phyloP scores from a whole-genome alignment of 768 basidiomycete genomes.

The Tricholoma bakamatsutake region DNA sequence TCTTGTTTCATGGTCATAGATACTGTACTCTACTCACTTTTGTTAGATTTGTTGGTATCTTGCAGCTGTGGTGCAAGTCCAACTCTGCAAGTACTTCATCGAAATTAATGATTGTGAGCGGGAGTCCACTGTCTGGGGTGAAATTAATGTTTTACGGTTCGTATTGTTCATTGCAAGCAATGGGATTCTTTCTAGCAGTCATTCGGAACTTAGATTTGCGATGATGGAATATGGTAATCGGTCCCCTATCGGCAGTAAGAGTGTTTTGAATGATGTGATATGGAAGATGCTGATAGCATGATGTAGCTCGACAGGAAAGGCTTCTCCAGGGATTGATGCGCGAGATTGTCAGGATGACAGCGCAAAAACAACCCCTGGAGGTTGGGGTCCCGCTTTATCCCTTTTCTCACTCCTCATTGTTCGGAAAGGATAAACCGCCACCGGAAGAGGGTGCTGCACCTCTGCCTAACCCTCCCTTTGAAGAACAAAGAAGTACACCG shows the following conservation, averaged over 20 bases:
- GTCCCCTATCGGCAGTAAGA: constrained; percentile 79
- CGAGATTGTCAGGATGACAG: constrained; percentile 79
- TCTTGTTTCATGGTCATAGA: constrained; percentile 4
- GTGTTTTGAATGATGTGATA: constrained; percentile 8
- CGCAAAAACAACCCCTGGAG: constrained; percentile 72
- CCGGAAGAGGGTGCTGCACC: constrained; percentile 31
- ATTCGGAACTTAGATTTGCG: constrained; percentile 49
- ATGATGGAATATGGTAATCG: constrained; percentile 78
- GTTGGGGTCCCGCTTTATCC: constrained; percentile 78
- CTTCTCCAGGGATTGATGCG: constrained; percentile 79
- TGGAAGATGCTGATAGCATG: constrained; percentile 3
- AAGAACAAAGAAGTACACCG: constrained; percentile 22
- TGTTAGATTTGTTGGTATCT: constrained; percentile 85
- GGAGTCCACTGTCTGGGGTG: constrained; percentile 80
- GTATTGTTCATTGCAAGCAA: constrained; percentile 10
- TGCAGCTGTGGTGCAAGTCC: constrained; percentile 81
- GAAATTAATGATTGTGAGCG: constrained; percentile 69
- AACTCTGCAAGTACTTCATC: constrained; percentile 82
- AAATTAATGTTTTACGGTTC: constrained; percentile 79
- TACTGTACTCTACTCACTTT: constrained; percentile 1
- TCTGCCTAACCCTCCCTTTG: constrained; percentile 32
- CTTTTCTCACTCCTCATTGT: constrained; percentile 66
- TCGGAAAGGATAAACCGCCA: constrained; percentile 42
- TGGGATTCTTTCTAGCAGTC: constrained; percentile 3
- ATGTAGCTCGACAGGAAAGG: constrained; percentile 73